These are phyloP conservation scores for Alternaria panax DNA, from an alignment of 2,329 filamentous ascomycete genomes.

Conservation along the genomic window DNA sequence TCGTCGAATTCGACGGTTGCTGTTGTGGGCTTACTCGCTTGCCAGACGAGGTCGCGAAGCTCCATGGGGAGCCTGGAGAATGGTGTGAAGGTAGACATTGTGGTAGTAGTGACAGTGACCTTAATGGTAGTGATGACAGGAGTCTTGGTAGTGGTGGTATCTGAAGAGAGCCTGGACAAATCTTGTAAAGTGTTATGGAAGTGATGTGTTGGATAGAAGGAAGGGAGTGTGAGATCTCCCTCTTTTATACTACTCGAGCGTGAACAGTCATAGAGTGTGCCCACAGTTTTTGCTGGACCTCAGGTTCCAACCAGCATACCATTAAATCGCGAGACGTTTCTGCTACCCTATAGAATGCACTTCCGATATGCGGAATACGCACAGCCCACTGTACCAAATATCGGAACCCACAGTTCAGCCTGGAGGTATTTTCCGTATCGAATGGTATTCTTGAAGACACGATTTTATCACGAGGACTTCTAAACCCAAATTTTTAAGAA, in stretches of 20 bases:
- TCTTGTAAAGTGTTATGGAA: background rate
- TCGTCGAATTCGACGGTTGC: constrained; percentile 9
- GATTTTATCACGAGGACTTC: background rate
- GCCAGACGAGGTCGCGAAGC: constrained; percentile 6
- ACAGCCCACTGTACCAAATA: background rate
- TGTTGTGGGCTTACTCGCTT: constrained; percentile 1
- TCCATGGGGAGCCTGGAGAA: constrained; percentile 10
- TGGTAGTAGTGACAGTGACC: background rate
- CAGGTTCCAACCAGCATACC: background rate
- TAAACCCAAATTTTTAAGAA: background rate
- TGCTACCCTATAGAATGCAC: background rate
- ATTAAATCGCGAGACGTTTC: background rate
- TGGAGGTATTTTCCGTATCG: background rate
- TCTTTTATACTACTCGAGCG: background rate
- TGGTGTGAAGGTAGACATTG: constrained; percentile 4
- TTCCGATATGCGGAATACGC: background rate
- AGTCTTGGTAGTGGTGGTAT: background rate
- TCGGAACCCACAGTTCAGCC: background rate
- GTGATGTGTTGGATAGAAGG: background rate
- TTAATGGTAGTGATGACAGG: background rate
- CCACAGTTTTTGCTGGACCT: background rate
- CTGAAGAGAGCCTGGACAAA: background rate
- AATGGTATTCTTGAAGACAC: background rate
- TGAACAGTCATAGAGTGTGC: background rate
- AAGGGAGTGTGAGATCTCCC: background rate